These are phyloP conservation scores for Volvariella volvacea DNA, from an alignment of 1,284 basidiomycete genomes.

Conservation along the genomic window DNA sequence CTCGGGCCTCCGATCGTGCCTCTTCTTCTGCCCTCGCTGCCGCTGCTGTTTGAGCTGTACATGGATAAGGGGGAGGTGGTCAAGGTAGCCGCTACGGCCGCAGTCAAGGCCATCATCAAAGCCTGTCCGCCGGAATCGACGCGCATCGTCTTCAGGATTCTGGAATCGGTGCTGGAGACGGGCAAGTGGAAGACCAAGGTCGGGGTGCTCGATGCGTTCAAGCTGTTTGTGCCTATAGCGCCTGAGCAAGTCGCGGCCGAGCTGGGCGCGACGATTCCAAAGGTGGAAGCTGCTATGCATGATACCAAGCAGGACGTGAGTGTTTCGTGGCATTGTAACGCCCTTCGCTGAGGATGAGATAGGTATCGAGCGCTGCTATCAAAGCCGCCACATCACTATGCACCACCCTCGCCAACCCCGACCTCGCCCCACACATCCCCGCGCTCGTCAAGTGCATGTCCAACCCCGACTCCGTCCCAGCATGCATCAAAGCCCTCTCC, in stretches of 20 bases:
- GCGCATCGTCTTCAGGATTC: conserved; percentile 62
- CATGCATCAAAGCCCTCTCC: conserved; percentile 94
- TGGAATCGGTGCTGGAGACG: conserved; percentile 72
- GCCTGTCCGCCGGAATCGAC: conserved; percentile 83
- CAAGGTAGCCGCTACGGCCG: conserved; percentile 71
- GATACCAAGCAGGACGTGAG: conserved; percentile 93
- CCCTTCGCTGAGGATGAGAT: conserved; percentile 1
- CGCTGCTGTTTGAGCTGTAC: conserved; percentile 78
- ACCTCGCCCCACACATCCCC: conserved; percentile 87
- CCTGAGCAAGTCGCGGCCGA: conserved; percentile 83
- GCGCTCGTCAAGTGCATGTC: conserved; percentile 95
- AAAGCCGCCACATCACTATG: conserved; percentile 95
- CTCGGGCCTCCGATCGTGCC: conserved; percentile 77
- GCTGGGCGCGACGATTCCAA: conserved; percentile 79
- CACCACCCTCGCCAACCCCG: conserved; percentile 89
- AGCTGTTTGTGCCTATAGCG: conserved; percentile 62
- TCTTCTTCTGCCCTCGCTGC: conserved; percentile 76
- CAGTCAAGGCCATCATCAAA: conserved; percentile 84
- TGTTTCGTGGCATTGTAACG: conserved; percentile 3
- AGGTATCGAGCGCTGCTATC: conserved; percentile 85
- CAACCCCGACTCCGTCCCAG: conserved; percentile 80
- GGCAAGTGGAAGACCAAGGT: conserved; percentile 97
- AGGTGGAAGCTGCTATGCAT: conserved; percentile 90
- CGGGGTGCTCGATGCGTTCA: conserved; percentile 86
- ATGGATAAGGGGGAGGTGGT: conserved; percentile 97